phyloP scores from a whole-genome alignment of 2,329 filamentous ascomycete genomes.

The Colletotrichum lentis region DNA sequence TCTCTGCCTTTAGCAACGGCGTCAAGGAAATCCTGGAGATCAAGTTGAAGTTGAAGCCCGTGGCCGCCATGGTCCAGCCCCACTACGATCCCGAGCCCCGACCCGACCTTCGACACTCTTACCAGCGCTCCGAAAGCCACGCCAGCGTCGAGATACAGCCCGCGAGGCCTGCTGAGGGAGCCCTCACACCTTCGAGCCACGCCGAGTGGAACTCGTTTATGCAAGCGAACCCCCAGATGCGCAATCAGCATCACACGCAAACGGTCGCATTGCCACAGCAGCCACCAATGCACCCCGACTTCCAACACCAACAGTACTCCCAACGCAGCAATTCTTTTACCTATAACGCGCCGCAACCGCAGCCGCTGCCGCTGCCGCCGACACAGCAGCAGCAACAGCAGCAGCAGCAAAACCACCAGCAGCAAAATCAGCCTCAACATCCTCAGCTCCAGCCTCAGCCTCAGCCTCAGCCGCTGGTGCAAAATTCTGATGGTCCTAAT shows the following conservation, averaged over 20 bases:
- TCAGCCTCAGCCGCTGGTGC: conserved; percentile 18
- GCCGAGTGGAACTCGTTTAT: conserved; percentile 82
- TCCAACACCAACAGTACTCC: conserved; percentile 16
- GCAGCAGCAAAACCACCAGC: conserved; percentile 5
- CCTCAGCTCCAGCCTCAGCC: conserved; percentile 22
- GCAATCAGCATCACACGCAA: conserved; percentile 47
- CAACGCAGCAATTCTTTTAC: conserved; percentile 33
- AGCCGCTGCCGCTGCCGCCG: background rate
- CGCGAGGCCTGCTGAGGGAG: conserved; percentile 45
- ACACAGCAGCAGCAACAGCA: conserved; percentile 10
- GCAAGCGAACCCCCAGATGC: conserved; percentile 71
- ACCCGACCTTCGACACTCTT: conserved; percentile 29
- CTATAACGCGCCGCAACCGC: conserved; percentile 10
- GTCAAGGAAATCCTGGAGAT: conserved; percentile 91
- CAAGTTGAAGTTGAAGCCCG: conserved; percentile 79
- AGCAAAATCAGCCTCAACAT: conserved; percentile 35
- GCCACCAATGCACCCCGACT: conserved; percentile 33
- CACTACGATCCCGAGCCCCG: conserved; percentile 41
- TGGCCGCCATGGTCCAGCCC: conserved; percentile 67
- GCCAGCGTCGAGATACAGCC: conserved; percentile 38
- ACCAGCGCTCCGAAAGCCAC: conserved; percentile 33
- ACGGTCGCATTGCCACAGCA: conserved; percentile 51
- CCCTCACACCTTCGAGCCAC: conserved; percentile 65
- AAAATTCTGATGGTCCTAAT: conserved; percentile 45
- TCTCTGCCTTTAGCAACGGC: conserved; percentile 84